Conservation (phyloP, 257 asterid species). For the Avicennia marina region DNA sequence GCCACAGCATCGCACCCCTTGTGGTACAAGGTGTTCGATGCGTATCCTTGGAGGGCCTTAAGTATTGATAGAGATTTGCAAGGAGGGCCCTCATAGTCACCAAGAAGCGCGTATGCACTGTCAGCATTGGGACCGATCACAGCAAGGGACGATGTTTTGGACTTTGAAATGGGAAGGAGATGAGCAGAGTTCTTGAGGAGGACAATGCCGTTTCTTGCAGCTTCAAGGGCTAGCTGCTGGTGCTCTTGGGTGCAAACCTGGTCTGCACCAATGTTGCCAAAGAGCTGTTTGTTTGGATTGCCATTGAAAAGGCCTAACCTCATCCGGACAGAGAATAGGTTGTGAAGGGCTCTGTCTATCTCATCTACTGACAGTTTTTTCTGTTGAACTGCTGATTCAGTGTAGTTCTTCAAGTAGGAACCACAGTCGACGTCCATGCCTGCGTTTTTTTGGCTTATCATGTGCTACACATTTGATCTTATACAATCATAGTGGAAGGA, state of each 20-base stretch:
- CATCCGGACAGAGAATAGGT: slow-evolving; percentile 64
- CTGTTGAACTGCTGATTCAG: slow-evolving; percentile 62
- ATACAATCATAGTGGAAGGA: too few species aligned
- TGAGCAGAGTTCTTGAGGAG: slow-evolving; percentile 57
- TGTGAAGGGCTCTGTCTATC: slow-evolving; percentile 73
- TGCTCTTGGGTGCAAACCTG: slow-evolving; percentile 62
- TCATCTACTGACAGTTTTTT: slow-evolving; percentile 35
- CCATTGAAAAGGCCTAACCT: slow-evolving; percentile 75
- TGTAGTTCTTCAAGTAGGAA: slow-evolving; percentile 44
- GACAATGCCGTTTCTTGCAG: slow-evolving; percentile 75
- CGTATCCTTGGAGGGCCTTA: slow-evolving; percentile 43
- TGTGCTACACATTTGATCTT: neutral
- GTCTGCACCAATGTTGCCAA: slow-evolving; percentile 50
- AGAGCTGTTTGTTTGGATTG: slow-evolving; percentile 38
- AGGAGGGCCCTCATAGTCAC: slow-evolving; percentile 67
- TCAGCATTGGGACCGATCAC: slow-evolving; percentile 69
- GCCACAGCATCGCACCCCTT: slow-evolving; percentile 48
- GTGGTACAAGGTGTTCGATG: slow-evolving; percentile 19
- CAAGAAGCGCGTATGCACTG: slow-evolving; percentile 44
- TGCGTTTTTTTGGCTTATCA: slow-evolving; percentile 22
- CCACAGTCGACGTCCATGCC: slow-evolving; percentile 89
- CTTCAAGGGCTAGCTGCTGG: slow-evolving; percentile 64
- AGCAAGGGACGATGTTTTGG: slow-evolving; percentile 41
- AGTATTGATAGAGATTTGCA: slow-evolving; percentile 47
- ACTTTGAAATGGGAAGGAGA: slow-evolving; percentile 59